Evolutionary conservation across 257 asterid genomes (phyloP).

Genomic region (Gentiana macrophylla): DNA sequence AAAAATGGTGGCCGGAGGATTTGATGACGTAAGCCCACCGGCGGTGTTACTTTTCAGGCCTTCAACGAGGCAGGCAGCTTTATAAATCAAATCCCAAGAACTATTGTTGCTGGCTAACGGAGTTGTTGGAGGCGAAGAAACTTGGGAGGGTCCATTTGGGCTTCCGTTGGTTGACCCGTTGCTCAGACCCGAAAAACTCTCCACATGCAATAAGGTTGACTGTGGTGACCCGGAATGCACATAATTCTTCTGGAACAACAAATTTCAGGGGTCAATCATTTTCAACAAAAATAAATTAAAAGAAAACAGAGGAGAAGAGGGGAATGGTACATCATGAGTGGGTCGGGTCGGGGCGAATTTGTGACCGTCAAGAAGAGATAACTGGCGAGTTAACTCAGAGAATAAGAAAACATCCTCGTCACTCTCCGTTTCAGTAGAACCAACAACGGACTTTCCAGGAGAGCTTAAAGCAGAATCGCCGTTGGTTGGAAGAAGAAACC

Average conservation of each 20-base stretch:
- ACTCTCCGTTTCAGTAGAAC: conserved; percentile 19
- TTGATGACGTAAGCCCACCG: conserved; percentile 19
- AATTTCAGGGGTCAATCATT: too few relatives aligned
- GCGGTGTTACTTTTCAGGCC: conserved; percentile 1
- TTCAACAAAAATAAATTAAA: too few relatives aligned
- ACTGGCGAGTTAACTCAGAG: conserved; percentile 19
- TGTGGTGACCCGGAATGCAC: conserved; percentile 30
- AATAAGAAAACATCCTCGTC: conserved; percentile 20
- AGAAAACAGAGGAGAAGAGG: too few relatives aligned
- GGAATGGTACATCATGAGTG: too few relatives aligned
- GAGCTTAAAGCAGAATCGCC: conserved; percentile 8
- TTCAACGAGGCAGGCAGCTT: conserved; percentile 46
- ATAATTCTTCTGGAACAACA: conserved; percentile 26
- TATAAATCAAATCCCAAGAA: conserved; percentile 42
- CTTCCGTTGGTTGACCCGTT: conserved; percentile 35
- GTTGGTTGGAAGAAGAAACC: conserved; percentile 35
- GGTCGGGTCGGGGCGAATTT: too few relatives aligned
- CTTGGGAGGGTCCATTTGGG: conserved; percentile 35
- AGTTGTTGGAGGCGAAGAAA: conserved; percentile 36
- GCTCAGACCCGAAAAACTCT: conserved; percentile 33
- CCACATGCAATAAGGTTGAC: conserved; percentile 30
- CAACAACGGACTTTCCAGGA: conserved; percentile 12
- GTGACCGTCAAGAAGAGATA: too few relatives aligned
- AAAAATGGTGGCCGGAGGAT: conserved; percentile 1
- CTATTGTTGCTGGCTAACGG: conserved; percentile 18